phyloP scores from a whole-genome alignment of 1,284 basidiomycete genomes.

The Melampsora medusae region DNA sequence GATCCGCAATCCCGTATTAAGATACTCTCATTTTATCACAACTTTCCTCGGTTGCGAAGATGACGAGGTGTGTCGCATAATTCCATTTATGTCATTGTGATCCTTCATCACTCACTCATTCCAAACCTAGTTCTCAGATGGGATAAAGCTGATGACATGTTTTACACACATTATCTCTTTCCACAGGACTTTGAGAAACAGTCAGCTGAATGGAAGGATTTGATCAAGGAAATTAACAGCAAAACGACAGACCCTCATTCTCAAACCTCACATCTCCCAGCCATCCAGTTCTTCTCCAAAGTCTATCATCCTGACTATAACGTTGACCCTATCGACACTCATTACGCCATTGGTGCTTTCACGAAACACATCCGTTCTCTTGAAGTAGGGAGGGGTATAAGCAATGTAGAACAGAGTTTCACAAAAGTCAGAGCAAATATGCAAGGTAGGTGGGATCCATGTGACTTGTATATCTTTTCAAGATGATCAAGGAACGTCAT shows the following conservation, averaged over 20 bases:
- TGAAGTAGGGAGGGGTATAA: conserved; percentile 13
- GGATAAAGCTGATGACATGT: neutral
- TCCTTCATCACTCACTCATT: too few species aligned
- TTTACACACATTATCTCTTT: neutral
- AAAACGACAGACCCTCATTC: neutral
- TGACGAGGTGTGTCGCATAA: conserved; percentile 8
- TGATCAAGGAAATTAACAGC: neutral
- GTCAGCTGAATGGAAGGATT: neutral
- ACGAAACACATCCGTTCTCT: conserved; percentile 19
- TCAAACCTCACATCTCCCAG: neutral
- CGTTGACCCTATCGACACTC: conserved; percentile 21
- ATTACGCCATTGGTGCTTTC: conserved; percentile 1
- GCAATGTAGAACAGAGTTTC: conserved; percentile 21
- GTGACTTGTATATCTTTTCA: neutral
- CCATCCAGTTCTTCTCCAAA: conserved; percentile 30
- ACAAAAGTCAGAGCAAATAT: conserved; percentile 13
- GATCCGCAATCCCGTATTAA: conserved; percentile 25
- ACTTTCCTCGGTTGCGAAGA: conserved; percentile 41
- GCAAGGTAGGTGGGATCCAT: conserved; percentile 13
- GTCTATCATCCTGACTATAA: conserved; percentile 43
- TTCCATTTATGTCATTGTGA: neutral
- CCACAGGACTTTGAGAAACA: conserved; percentile 32
- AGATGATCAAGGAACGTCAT: neutral
- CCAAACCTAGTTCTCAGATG: neutral
- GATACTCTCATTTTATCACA: conserved; percentile 26